Evolutionary conservation across 768 basidiomycete genomes (phyloP), one percentile per base, ranked within the genome.

Genomic region (Collybia sp.): DNA sequence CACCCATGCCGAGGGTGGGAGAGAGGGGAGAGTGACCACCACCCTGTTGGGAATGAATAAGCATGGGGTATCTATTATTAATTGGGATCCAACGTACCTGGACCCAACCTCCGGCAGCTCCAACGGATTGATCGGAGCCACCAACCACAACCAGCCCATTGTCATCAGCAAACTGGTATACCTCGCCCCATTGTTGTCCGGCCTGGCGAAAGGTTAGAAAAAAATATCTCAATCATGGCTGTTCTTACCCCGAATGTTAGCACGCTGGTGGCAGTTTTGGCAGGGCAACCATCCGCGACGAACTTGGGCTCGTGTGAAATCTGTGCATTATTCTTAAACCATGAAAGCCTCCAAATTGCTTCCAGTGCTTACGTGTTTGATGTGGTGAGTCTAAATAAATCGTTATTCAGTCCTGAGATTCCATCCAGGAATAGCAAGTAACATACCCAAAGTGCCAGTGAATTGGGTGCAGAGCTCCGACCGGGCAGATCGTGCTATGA

Each of bases 401-500:
- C 19, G 15, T 30, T 40, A 8, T 25, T 25, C 25, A 25, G 25
- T 25, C 15, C 4, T 5, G 25, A 16, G 19, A 10, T 15, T 33
- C 19, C 18, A 38, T 18, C 10, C n/a, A 37, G 17, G 17, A n/a
- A 13, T 10, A 18, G 17, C 18, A 36, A 25, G 42, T n/a, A 2
- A 47, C 66, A 30, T 56, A 76, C 73, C 75, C 75, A 77, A 17
- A 77, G 54, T 40, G 63, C 69, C 6, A 75, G 53, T 25, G 75
- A 68, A 6, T 63, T 57, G 9, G 65, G 70, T 6, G 67, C 72
- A 44, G 70, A 72, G 50, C 75, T 76, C 11, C 75, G 62, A 12
- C 73, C 75, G 46, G 65, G 70, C 53, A 73, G 75, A 49, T 77
- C 75, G 46, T 77, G 75, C 75, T 76, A 42, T 31, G 10, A 10